Percentiles rank a stretch among this genome's conserved stretches.
Evolutionary conservation across 441 rosid species (phyloP).

Genomic region (Metrosideros polymorpha): DNA sequence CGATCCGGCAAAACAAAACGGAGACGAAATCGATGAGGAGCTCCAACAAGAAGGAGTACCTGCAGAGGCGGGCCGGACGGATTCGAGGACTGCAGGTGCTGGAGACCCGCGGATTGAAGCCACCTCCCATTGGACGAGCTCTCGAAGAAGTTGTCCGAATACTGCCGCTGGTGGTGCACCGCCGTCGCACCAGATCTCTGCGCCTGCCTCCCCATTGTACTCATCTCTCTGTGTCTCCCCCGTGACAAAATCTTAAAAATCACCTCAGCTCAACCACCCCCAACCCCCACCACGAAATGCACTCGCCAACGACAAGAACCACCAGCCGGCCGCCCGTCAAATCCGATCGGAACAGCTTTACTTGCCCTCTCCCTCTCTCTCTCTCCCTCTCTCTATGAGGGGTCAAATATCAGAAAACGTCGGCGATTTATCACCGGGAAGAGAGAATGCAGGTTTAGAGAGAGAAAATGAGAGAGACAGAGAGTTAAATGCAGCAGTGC

Average conservation of each 20-base stretch:
- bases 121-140: conserved; percentile 72
- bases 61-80: conserved; percentile 46
- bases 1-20: neutral
- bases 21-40: neutral
- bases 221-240: conserved; percentile 25
- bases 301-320: neutral
- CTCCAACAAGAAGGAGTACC: conserved; percentile 12
- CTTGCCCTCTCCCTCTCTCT: neutral
- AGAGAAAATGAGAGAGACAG: conserved; percentile 2
- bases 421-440: too few species aligned
- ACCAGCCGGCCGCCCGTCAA: neutral
- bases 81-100: conserved; percentile 63
- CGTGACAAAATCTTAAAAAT: neutral
- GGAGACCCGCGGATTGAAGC: conserved; percentile 94
- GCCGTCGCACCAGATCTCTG: conserved; percentile 77
- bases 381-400: neutral
- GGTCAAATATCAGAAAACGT: neutral
- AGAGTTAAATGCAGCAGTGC: neutral
- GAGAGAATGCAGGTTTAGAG: conserved; percentile 1
- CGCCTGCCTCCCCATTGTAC: conserved; percentile 61
- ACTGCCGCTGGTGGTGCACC: conserved; percentile 83
- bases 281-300: neutral
- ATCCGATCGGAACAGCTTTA: neutral
- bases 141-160: conserved; percentile 68
- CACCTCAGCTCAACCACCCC: neutral